Evolutionary conservation across 2,329 filamentous ascomycete species (phyloP).

Genomic region (Tolypocladium amazonense): DNA sequence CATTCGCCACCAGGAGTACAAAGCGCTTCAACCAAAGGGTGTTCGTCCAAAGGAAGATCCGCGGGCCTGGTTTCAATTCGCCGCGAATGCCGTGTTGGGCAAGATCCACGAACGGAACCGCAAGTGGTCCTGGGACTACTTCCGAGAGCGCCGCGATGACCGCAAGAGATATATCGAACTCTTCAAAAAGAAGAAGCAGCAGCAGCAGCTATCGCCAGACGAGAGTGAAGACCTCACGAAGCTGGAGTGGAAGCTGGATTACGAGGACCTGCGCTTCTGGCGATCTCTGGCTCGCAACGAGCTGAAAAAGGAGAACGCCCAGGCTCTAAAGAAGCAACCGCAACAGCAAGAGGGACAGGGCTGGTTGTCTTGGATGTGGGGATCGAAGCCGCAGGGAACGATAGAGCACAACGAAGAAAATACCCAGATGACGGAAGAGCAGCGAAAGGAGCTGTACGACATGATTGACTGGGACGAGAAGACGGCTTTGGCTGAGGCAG

Average conservation of each 20-base stretch:
- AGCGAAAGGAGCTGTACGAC: constrained; percentile 91
- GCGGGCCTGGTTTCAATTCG: constrained; percentile 84
- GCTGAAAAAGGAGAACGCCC: constrained; percentile 87
- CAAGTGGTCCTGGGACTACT: constrained; percentile 93
- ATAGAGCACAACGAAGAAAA: constrained; percentile 58
- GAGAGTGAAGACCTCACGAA: constrained; percentile 64
- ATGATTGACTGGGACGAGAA: constrained; percentile 99
- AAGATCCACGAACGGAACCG: constrained; percentile 94
- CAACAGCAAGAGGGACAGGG: constrained; percentile 59
- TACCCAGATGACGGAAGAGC: constrained; percentile 84
- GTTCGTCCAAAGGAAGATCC: constrained; percentile 79
- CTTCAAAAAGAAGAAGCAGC: constrained; percentile 88
- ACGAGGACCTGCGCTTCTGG: constrained; percentile 97
- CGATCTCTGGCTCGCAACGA: constrained; percentile 88
- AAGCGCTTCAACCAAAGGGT: constrained; percentile 77
- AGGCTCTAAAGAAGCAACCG: constrained; percentile 59
- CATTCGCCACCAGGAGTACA: constrained; percentile 94
- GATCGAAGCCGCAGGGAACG: constrained; percentile 53
- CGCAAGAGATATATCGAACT: constrained; percentile 80
- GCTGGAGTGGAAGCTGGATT: constrained; percentile 79
- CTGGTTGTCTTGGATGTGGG: constrained; percentile 91
- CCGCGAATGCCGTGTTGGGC: constrained; percentile 74
- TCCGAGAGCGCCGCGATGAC: constrained; percentile 85
- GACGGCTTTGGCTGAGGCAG: constrained; percentile 72
- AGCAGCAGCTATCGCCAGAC: constrained; percentile 55